Evolutionary conservation across 108 stramenopile species (phyloP).

Genomic region (Pseudonitzschia pungens): DNA sequence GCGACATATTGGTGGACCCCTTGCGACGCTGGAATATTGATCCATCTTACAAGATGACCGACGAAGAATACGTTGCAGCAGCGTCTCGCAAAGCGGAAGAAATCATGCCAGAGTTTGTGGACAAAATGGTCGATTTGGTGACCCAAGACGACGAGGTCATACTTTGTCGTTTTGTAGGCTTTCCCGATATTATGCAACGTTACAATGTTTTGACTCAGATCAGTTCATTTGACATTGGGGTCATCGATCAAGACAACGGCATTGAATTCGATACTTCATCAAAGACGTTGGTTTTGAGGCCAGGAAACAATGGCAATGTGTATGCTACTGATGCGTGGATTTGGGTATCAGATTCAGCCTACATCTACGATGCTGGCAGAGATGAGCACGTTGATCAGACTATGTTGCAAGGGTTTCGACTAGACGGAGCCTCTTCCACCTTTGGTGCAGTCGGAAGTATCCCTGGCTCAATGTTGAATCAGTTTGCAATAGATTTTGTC

Average conservation of each 20-base stretch:
- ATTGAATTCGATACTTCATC: constrained; percentile 13
- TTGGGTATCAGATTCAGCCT: constrained; percentile 40
- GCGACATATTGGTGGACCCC: constrained; percentile 23
- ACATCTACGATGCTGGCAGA: constrained; percentile 14
- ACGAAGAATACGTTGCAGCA: constrained; percentile 34
- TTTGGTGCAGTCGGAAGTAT: constrained; percentile 38
- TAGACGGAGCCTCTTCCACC: constrained; percentile 36
- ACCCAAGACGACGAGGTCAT: constrained; percentile 14
- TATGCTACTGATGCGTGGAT: constrained; percentile 42
- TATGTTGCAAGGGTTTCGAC: constrained; percentile 34
- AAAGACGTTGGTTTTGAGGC: constrained; percentile 14
- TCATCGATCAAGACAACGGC: not conserved
- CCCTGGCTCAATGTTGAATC: constrained; percentile 45
- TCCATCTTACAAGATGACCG: not conserved
- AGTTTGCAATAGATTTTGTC: constrained; percentile 42
- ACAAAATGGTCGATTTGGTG: constrained; percentile 4
- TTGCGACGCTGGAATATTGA: constrained; percentile 31
- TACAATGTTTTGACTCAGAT: constrained; percentile 29
- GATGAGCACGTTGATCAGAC: constrained; percentile 27
- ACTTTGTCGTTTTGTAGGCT: constrained; percentile 24
- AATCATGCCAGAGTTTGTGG: constrained; percentile 34
- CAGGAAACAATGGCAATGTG: constrained; percentile 27
- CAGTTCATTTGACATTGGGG: constrained; percentile 30
- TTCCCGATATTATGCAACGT: constrained; percentile 16
- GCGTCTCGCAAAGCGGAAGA: constrained; percentile 25